Evolutionary conservation across 1,284 basidiomycete genomes (phyloP).

Genomic region (Termitomyces sp.): DNA sequence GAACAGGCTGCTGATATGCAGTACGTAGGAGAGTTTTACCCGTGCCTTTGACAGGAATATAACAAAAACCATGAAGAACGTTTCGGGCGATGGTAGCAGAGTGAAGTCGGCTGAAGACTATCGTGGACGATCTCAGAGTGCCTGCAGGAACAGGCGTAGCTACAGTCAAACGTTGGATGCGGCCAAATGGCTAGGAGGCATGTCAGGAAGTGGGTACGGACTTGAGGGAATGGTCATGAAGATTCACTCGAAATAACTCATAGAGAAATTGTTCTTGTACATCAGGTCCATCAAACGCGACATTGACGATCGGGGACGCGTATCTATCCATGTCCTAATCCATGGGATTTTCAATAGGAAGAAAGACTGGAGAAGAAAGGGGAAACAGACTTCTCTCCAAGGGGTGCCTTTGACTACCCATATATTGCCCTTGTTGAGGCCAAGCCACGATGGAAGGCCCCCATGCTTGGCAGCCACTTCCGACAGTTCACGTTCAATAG

Average conservation of each 20-base stretch:
- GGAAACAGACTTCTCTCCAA: slow-evolving; percentile 69
- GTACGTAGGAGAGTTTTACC: slow-evolving; percentile 56
- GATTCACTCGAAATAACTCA: slow-evolving; percentile 59
- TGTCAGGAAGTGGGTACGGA: background rate
- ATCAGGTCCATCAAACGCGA: slow-evolving; percentile 87
- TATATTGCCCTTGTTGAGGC: slow-evolving; percentile 49
- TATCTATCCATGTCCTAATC: slow-evolving; percentile 82
- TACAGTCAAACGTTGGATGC: slow-evolving; percentile 63
- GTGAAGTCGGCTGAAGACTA: slow-evolving; percentile 60
- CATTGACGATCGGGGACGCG: slow-evolving; percentile 65
- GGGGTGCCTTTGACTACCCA: slow-evolving; percentile 83
- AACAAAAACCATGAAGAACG: slow-evolving; percentile 70
- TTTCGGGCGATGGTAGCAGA: slow-evolving; percentile 83
- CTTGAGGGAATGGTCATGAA: background rate
- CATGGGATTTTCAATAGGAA: slow-evolving; percentile 3
- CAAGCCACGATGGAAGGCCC: slow-evolving; percentile 61
- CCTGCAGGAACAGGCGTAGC: slow-evolving; percentile 65
- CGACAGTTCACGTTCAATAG: slow-evolving; percentile 46
- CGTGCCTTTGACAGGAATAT: slow-evolving; percentile 27
- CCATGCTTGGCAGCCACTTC: slow-evolving; percentile 42
- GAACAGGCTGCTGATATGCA: slow-evolving; percentile 71
- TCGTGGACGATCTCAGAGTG: slow-evolving; percentile 58
- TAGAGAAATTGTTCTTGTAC: slow-evolving; percentile 75
- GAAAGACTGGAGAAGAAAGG: background rate
- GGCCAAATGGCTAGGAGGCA: slow-evolving; percentile 70